phyloP scores from a whole-genome alignment of 805 yeast genomes.

The Cyberlindnera lachancei region DNA sequence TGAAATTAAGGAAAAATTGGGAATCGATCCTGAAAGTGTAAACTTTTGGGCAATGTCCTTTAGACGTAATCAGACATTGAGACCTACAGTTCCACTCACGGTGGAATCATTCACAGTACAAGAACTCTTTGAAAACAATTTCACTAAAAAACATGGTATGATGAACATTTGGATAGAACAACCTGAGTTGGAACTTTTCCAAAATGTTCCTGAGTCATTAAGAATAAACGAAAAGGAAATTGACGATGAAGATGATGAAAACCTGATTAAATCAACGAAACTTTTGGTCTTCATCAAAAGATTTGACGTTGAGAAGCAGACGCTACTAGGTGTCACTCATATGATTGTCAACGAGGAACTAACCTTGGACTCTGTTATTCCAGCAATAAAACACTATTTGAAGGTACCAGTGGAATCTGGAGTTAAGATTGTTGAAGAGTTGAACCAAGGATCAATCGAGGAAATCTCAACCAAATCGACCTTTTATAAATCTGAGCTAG shows the following conservation, averaged over 20 bases:
- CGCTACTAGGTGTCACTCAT: slow-evolving; percentile 62
- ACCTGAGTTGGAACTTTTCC: slow-evolving; percentile 21
- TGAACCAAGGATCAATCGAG: slow-evolving; percentile 47
- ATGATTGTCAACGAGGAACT: slow-evolving; percentile 42
- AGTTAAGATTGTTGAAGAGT: slow-evolving; percentile 49
- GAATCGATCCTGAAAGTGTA: slow-evolving; percentile 30
- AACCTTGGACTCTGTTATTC: slow-evolving; percentile 32
- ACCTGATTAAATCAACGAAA: slow-evolving; percentile 20
- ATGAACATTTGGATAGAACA: slow-evolving; percentile 66
- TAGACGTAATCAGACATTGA: slow-evolving; percentile 54
- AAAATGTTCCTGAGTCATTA: slow-evolving; percentile 2
- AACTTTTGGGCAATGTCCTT: slow-evolving; percentile 60
- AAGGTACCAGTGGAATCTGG: slow-evolving; percentile 28
- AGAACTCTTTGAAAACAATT: slow-evolving; percentile 40
- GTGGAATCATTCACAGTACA: slow-evolving; percentile 37
- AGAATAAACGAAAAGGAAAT: slow-evolving; percentile 3
- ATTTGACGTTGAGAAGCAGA: slow-evolving; percentile 50
- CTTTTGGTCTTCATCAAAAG: slow-evolving; percentile 48
- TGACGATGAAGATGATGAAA: slow-evolving; percentile 12
- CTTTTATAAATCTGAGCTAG: slow-evolving; percentile 50
- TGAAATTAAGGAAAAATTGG: slow-evolving; percentile 38
- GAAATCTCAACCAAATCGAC: slow-evolving; percentile 27
- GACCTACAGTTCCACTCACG: slow-evolving; percentile 39
- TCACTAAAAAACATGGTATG: slow-evolving; percentile 39
- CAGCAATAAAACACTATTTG: slow-evolving; percentile 34